Evolutionary conservation across 176 grass and related monocot genomes (phyloP).

Genomic region (Urochloa ruziziensis): DNA sequence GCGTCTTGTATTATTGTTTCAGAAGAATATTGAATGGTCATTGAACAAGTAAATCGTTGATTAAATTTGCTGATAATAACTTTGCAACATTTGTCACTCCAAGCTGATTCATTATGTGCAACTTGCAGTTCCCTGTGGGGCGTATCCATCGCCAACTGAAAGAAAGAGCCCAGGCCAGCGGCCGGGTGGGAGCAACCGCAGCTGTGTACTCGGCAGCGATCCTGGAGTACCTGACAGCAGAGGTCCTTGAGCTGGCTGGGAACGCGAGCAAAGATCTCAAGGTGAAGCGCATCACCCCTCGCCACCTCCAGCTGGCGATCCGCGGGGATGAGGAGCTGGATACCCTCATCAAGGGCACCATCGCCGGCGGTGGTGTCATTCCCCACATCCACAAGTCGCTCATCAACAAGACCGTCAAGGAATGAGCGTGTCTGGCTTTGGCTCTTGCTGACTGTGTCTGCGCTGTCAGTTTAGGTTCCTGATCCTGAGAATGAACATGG

Average conservation of each 20-base stretch:
- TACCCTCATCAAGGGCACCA: constrained; percentile 49
- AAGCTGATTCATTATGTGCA: background rate
- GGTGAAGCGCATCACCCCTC: constrained; percentile 56
- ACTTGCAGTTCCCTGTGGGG: constrained; percentile 55
- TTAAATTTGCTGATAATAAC: background rate
- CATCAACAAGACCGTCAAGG: constrained; percentile 52
- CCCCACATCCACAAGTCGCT: constrained; percentile 62
- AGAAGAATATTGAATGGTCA: background rate
- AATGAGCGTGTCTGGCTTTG: constrained; percentile 14
- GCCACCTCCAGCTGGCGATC: constrained; percentile 62
- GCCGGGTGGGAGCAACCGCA: constrained; percentile 52
- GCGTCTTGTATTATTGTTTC: background rate
- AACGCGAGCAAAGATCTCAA: constrained; percentile 71
- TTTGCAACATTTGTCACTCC: background rate
- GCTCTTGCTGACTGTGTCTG: background rate
- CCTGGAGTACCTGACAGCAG: constrained; percentile 55
- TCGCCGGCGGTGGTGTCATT: constrained; percentile 56
- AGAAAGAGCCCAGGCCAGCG: constrained; percentile 26
- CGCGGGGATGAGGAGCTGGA: constrained; percentile 52
- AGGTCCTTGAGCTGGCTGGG: constrained; percentile 63
- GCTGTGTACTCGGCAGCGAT: constrained; percentile 59
- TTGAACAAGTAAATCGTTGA: background rate
- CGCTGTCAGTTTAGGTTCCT: constrained; percentile 5
- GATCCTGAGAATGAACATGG: background rate
- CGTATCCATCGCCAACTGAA: constrained; percentile 61